Base-by-base conservation (phyloP, 2,329 filamentous ascomycete species). In the Coleophoma cylindrospora region DNA sequence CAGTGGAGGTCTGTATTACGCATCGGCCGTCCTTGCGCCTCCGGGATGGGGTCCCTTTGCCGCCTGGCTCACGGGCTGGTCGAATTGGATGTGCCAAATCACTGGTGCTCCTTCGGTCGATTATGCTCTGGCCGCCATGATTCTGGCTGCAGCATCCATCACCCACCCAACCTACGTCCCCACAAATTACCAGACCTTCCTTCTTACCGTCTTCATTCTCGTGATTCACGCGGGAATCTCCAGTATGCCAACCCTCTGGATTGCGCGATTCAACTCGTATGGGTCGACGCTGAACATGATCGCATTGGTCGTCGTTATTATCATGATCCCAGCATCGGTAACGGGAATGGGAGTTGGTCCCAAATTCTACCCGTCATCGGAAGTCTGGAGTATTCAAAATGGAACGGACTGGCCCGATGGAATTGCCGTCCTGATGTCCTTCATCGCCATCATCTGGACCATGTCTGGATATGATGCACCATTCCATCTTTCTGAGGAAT, bases 401-500 rank as follows among this genome's bases (percentile, higher is more conserved):
- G 76, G 79, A 21, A 89, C 85, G 1, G 78, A 83, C 43, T 89
- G 80, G 62, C 83, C 85, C 0, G 74, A 83, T 48, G 86, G 86
- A 15, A 70, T 89, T 17, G 78, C 82, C 0, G 74, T 89, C 0
- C 70, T 89, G 22, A 88, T 89, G 84, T 81, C 77, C 19, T 90
- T 89, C 63, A 77, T 87, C 40, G 76, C 78, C 27, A 83, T 86
- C 34, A 85, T 87, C 54, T 86, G 83, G 83, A 86, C 82, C 5
- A 84, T 83, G 76, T 74, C 74, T 6, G 82, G 83, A 38, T 87
- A 86, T 62, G 84, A 87, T 64, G 76, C 76, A 0, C 80, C 84
- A 0, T 89, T 89, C 64, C 86, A 89, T 67, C 67, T 89, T n/a
- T 77, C 81, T 3, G 86, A 90, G 62, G 86, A 90, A 66, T 89